Conservation (phyloP, 192 early-diverging fungal species). For the Helicostylum pulchrum region DNA sequence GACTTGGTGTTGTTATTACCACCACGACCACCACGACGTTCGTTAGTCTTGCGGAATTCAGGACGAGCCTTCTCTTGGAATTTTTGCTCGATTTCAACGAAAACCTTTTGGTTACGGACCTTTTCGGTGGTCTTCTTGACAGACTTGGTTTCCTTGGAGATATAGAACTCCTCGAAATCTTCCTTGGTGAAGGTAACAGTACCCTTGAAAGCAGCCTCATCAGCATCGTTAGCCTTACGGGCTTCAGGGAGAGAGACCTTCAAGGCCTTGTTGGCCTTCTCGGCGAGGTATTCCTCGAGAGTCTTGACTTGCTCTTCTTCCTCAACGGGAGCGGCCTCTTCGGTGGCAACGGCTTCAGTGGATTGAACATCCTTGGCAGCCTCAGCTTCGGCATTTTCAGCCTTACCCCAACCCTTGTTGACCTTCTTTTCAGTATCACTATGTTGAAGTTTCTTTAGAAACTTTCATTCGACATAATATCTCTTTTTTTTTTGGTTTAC, state of each 20-base stretch:
- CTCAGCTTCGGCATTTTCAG: constrained; percentile 56
- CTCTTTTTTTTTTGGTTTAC: neutral
- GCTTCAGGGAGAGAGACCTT: constrained; percentile 55
- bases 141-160: constrained; percentile 47
- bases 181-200: constrained; percentile 65
- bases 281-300: constrained; percentile 82
- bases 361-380: constrained; percentile 23
- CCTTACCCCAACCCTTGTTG: constrained; percentile 77
- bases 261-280: constrained; percentile 59
- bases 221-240: constrained; percentile 87
- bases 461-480: neutral
- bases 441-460: neutral
- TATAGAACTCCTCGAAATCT: constrained; percentile 74
- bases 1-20: constrained; percentile 26
- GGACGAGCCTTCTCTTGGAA: constrained; percentile 69
- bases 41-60: constrained; percentile 53
- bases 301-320: constrained; percentile 82
- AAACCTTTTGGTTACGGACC: constrained; percentile 69
- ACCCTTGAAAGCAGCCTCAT: constrained; percentile 75
- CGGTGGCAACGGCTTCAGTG: constrained; percentile 31
- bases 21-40: constrained; percentile 33
- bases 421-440: constrained; percentile 90
- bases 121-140: constrained; percentile 52
- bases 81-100: constrained; percentile 76
- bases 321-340: constrained; percentile 52